Evolutionary conservation across 192 early-diverging fungal species (phyloP), one percentile per base, ranked within the genome.

Genomic region (Coemansia sp.): DNA sequence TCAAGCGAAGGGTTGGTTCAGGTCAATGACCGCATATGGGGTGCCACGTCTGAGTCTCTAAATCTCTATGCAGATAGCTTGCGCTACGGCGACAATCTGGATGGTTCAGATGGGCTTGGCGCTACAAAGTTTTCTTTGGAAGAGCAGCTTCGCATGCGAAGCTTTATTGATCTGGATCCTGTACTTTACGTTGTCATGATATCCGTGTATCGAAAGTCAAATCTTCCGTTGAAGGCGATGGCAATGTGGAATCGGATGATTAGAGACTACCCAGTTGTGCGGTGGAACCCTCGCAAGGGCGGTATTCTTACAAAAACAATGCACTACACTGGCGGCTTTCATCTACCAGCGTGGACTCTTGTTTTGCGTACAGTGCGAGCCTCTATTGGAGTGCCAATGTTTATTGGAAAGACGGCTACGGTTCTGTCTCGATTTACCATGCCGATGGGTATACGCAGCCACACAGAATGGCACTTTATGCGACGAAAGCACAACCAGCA

Each of bases 111-210:
- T 10, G 50, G 51, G 11, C 19, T 36, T 29, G 67, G 71, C 5
- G 11, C 32, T 2, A 61, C 30, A 23, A 64, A 46, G 29, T 60
- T 21, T 52, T 24, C 39, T 7, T 10, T 27, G 22, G 30, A 51
- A 6, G 71, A 74, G 56, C 63, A 42, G 24, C 21, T 75, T 58
- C 80, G 75, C 24, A 36, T 68, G 8, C 61, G 60, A 51, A 68
- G 69, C 63, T 83, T 83, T 51, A 68, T 61, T 66, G 78, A 82
- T 50, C 54, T 83, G 46, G 68, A 83, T 22, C 80, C 80, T 11
- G 51, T 78, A 27, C 56, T 83, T 1, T 83, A 75, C 57, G 65
- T 83, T 33, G 72, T 72, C 66, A 83, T 83, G 75, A 69, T 83
- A 21, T 74, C 71, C 25, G 60, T 83, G 27, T 83, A 83, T 59